Evolutionary conservation across 2,329 filamentous ascomycete species (phyloP).

Genomic region (Hymenoscyphus infarciens): DNA sequence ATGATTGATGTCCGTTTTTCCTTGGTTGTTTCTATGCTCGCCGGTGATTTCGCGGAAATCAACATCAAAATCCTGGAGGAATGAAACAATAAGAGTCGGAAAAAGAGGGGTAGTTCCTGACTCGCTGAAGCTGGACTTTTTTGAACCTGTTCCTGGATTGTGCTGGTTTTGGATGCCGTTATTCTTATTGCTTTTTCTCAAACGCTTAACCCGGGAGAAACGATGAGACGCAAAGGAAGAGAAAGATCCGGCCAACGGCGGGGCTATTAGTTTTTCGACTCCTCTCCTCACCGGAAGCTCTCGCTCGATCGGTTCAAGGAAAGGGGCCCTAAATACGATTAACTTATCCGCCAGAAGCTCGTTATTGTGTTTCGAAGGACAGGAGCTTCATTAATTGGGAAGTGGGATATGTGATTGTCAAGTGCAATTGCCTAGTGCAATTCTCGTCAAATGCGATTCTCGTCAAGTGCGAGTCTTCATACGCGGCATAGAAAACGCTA

Average conservation of each 20-base stretch:
- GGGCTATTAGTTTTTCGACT: neutral
- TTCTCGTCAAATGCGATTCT: constrained; percentile 1
- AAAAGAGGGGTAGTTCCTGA: constrained; percentile 1
- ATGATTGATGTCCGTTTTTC: neutral
- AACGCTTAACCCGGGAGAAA: neutral
- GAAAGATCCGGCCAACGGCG: neutral
- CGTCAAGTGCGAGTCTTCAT: neutral
- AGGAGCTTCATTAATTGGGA: neutral
- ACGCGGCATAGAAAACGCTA: neutral
- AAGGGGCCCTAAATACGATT: neutral
- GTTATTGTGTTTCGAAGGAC: neutral
- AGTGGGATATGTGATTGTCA: neutral
- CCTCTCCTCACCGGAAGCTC: too few relatives aligned
- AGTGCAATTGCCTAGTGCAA: neutral
- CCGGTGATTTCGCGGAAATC: neutral
- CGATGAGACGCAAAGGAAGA: neutral
- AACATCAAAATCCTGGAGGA: neutral
- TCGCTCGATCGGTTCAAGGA: neutral
- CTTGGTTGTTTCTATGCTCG: neutral
- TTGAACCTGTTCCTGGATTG: neutral
- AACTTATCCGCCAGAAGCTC: neutral
- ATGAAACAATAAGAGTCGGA: constrained; percentile 3
- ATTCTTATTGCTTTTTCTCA: constrained; percentile 1
- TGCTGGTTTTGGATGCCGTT: neutral
- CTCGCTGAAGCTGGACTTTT: neutral